Evolutionary conservation across 495 filamentous ascomycete genomes (phyloP).

Genomic region (Ramalina intermedia): DNA sequence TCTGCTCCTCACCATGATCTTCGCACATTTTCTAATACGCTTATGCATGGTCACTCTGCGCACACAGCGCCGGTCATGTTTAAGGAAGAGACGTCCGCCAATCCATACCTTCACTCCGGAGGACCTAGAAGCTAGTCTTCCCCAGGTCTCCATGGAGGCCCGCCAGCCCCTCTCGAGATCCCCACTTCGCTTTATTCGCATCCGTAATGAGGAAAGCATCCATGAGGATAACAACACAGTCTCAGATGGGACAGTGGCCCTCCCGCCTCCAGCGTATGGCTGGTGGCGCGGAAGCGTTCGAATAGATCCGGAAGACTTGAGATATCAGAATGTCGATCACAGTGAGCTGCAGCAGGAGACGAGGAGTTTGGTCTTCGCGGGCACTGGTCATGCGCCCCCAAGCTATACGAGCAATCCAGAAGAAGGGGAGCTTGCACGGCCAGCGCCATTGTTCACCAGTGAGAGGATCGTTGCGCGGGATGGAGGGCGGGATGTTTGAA

Average conservation of each 20-base stretch:
- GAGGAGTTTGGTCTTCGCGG: slow-evolving; percentile 7
- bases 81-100: background rate
- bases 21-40: slow-evolving; percentile 61
- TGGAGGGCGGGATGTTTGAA: background rate
- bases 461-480: background rate
- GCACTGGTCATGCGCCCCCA: slow-evolving; percentile 9
- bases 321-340: slow-evolving; percentile 25
- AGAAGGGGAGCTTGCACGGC: background rate
- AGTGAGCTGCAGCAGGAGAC: slow-evolving; percentile 8
- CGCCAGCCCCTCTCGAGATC: slow-evolving; percentile 8
- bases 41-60: slow-evolving; percentile 48
- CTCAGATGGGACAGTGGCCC: slow-evolving; percentile 10
- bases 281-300: slow-evolving; percentile 63
- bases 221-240: background rate
- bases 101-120: slow-evolving; percentile 17
- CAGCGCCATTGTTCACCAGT: background rate
- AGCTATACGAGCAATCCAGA: slow-evolving; percentile 4
- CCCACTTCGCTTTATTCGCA: slow-evolving; percentile 48
- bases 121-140: slow-evolving; percentile 38
- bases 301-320: slow-evolving; percentile 1
- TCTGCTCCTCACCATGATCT: slow-evolving; percentile 56
- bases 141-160: slow-evolving; percentile 27
- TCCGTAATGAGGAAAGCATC: slow-evolving; percentile 41
- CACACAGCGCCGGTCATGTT: slow-evolving; percentile 14
- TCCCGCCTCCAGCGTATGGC: slow-evolving; percentile 75